Conservation (phyloP, 176 grass and related monocot species). For the Pontederia crassipes region DNA sequence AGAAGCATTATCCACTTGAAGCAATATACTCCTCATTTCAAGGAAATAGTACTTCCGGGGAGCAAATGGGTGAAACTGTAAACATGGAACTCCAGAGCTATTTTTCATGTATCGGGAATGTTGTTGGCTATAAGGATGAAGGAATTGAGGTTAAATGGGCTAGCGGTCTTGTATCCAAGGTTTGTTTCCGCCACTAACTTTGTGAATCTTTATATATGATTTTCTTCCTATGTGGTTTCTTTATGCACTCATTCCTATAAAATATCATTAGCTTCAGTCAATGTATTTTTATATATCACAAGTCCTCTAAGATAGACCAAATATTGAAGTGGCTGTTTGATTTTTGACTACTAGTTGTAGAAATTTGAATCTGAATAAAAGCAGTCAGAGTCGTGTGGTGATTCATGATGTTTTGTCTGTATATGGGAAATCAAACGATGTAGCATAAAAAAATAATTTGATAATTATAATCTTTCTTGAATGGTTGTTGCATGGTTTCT, state of each 20-base stretch:
- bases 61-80: slow-evolving; percentile 4
- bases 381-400: too few species aligned
- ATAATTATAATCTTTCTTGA: too few species aligned
- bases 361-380: too few species aligned
- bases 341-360: too few species aligned
- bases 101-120: slow-evolving; percentile 74
- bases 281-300: too few species aligned
- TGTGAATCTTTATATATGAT: not conserved
- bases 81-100: slow-evolving; percentile 29
- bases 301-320: too few species aligned
- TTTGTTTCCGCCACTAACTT: slow-evolving; percentile 24
- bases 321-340: too few species aligned
- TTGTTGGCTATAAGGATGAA: slow-evolving; percentile 61
- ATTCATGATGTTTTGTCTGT: too few species aligned
- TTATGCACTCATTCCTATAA: not conserved
- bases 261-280: not conserved
- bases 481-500: too few species aligned
- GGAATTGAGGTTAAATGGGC: slow-evolving; percentile 83
- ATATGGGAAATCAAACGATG: too few species aligned
- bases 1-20: not conserved
- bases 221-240: not conserved
- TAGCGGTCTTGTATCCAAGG: slow-evolving; percentile 72
- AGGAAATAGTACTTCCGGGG: slow-evolving; percentile 4
- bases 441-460: too few species aligned
- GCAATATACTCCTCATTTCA: not conserved